Evolutionary conservation across 2,329 filamentous ascomycete species (phyloP).

Genomic region (Dactylellina leptospora): DNA sequence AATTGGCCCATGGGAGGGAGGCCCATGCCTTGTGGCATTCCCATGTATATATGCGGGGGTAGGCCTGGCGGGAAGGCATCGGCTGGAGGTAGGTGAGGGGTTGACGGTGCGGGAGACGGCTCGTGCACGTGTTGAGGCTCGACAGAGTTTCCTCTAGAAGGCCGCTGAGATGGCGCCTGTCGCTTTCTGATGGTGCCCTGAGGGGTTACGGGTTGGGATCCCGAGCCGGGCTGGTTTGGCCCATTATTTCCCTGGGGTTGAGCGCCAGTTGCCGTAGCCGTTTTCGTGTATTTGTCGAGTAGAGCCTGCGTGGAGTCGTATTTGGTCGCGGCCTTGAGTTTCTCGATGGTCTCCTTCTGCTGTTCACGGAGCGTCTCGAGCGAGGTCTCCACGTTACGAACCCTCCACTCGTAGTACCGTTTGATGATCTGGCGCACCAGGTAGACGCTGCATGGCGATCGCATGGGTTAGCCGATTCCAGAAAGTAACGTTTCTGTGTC

Average conservation of each 20-base stretch:
- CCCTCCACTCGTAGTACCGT: constrained; percentile 81
- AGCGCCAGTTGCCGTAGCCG: constrained; percentile 58
- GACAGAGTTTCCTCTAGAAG: neutral
- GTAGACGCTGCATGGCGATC: constrained; percentile 73
- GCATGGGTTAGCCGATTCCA: constrained; percentile 8
- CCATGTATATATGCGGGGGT: constrained; percentile 38
- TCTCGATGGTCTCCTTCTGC: constrained; percentile 86
- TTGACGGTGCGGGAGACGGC: constrained; percentile 24
- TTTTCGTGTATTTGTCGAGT: constrained; percentile 84
- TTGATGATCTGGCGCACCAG: constrained; percentile 72
- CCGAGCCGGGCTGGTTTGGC: constrained; percentile 13
- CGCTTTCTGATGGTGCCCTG: constrained; percentile 54
- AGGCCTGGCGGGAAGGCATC: constrained; percentile 54
- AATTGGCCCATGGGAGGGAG: constrained; percentile 53
- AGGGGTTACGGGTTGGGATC: constrained; percentile 39
- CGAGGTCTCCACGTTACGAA: constrained; percentile 72
- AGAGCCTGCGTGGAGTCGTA: constrained; percentile 94
- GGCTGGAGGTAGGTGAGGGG: constrained; percentile 37
- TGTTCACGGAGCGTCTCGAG: constrained; percentile 80
- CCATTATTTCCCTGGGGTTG: constrained; percentile 54
- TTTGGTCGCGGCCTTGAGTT: constrained; percentile 91
- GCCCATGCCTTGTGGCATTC: constrained; percentile 24
- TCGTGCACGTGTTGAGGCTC: constrained; percentile 15
- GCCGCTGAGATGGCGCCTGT: constrained; percentile 52
- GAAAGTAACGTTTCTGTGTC: too few species aligned